Evolutionary conservation across 352 stramenopile species (phyloP), one percentile per base, ranked within the genome.

Genomic region (Phytophthora nicotianae): DNA sequence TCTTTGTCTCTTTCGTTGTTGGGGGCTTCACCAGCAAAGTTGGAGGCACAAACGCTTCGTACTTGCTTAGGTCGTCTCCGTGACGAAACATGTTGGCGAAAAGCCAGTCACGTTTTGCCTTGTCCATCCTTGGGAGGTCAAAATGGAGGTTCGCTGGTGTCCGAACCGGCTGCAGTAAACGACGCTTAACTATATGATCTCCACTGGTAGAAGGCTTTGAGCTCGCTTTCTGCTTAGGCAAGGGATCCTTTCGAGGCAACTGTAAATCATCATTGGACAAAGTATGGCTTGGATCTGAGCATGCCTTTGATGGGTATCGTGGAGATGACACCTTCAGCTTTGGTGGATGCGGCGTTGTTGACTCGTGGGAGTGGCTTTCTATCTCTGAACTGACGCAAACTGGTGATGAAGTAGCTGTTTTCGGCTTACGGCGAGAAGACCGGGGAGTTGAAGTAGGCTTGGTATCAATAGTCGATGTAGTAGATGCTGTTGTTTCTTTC

Each of bases 31-130:
- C 63, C 11, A 62, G 42, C 20, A 66, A 50, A 8, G 50, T 41
- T 7, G 62, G 33, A 3, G 77, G 65, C 8, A 90, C 60, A 48
- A 93, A 93, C 4, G 76, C 23, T 40, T 89, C 78, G 57, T 89
- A 93, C 55, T 93, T 86, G 66, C 65, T 75, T 14, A 83, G 58
- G 21, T 86, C 68, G 27, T 91, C 75, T 11, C 80, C 80, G 38
- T 89, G 77, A 2, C 82, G 80, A 62, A 93, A 91, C 84, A 93
- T 91, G 46, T 93, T 93, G 42, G 83, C 69, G 16, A 91, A 75
- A 17, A 93, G 62, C 84, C 84, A 93, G 46, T 90, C 79, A 24
- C 83, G 75, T 38, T 89, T 90, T n/a, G 73, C 61, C 50, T 88
- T 87, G 52, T 88, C 79, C 50, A 88, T 68, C 20, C 71, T 77